phyloP scores from a whole-genome alignment of 202 grass and related monocot genomes.

The Schoenoplectus tabernaemontani region DNA sequence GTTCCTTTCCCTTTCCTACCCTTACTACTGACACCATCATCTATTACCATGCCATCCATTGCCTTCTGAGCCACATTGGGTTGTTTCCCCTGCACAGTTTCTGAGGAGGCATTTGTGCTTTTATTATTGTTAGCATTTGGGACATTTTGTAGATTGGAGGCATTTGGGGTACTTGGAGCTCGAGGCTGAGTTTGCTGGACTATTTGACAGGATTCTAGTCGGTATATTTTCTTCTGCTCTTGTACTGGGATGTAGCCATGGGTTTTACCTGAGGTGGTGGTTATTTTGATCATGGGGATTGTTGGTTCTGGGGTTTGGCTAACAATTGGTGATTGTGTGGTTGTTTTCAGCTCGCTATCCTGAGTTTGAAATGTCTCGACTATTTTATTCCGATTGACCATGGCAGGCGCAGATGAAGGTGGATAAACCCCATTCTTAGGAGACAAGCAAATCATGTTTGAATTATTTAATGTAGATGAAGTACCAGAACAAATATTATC shows the following conservation, averaged over 20 bases:
- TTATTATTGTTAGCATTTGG: slow-evolving; percentile 27
- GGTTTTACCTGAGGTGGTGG: slow-evolving; percentile 19
- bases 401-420: slow-evolving; percentile 3
- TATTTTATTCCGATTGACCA: not conserved
- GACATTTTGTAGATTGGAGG: slow-evolving; percentile 15
- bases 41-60: slow-evolving; percentile 27
- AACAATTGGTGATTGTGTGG: not conserved
- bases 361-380: not conserved
- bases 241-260: slow-evolving; percentile 20
- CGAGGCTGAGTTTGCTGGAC: not conserved
- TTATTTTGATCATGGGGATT: slow-evolving; percentile 21
- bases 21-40: slow-evolving; percentile 9
- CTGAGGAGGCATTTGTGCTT: slow-evolving; percentile 28
- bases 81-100: slow-evolving; percentile 26
- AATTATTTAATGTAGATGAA: slow-evolving; percentile 11
- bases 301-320: not conserved
- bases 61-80: slow-evolving; percentile 2
- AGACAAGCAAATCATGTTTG: not conserved
- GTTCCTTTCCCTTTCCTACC: slow-evolving; percentile 28
- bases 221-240: slow-evolving; percentile 21
- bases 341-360: not conserved
- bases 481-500: slow-evolving; percentile 5
- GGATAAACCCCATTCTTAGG: slow-evolving; percentile 4
- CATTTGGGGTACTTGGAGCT: slow-evolving; percentile 4
- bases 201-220: slow-evolving; percentile 25